Base-by-base conservation (phyloP, 2,329 filamentous ascomycete species). In the Parascedosporium putredinis region DNA sequence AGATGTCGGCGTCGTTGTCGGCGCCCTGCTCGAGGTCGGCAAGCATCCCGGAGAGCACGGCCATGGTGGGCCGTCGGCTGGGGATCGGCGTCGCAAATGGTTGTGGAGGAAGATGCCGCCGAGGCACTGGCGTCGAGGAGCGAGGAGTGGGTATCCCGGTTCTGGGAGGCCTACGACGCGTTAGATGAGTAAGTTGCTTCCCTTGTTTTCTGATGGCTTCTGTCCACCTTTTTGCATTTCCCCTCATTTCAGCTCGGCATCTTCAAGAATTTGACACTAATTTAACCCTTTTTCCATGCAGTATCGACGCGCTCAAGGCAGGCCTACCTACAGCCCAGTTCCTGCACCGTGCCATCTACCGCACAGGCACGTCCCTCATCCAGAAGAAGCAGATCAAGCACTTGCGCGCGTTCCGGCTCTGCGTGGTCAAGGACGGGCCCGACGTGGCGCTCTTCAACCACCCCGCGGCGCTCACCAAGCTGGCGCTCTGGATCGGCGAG, bases 311-410 rank as follows among this genome's bases (percentile, higher is more conserved):
- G 8, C 77, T 94, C 42, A 86, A 88, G 59, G 72, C 77, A 2
- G 84, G 86, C 50, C 75, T 98, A 10, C 81, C 86, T 1, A 86
- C 85, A 2, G 93, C 93, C 2, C 89, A 95, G 63, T 84, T 90
- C 59, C 77, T 98, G 1, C 87, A 96, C 64, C 83, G 88, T 31
- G 90, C 93, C 36, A 97, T 98, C 54, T 86, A 96, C 53, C 86
- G 88, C 45, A 95, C 91, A 0, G 93, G 93, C 33, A 95, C 89
- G 1, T 84, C 87, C 0, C 75, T 98, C 24, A 86, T 98, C 52
- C 87, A 88, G 56, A 98, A 98, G 69, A 84, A 86, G 52, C 90
- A 96, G 59, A 95, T 98, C 62, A 86, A 88, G 33, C 89, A 96
- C 63, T 73, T 98, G 14, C 82, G 88, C 45, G 86, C 91, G 1